Percentiles rank a stretch among this genome's conserved stretches.
Conservation (phyloP, 164 flowering plant genomes). For the Umbellularia californica region DNA sequence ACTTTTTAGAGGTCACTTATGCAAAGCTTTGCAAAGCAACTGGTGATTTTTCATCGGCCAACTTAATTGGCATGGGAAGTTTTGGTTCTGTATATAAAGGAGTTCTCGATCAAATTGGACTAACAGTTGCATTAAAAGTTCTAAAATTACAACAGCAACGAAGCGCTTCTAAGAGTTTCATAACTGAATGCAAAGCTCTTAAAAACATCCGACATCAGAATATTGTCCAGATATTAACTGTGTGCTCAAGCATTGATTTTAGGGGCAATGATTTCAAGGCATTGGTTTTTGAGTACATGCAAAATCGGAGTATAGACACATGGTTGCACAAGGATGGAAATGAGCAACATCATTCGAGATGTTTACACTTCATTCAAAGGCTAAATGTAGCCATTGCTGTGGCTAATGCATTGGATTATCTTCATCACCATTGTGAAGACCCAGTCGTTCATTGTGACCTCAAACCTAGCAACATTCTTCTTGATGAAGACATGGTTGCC, state of each 20-base stretch:
- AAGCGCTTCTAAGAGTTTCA: slow-evolving; percentile 29
- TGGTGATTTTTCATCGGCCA: slow-evolving; percentile 19
- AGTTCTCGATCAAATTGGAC: slow-evolving; percentile 1
- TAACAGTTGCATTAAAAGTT: slow-evolving; percentile 31
- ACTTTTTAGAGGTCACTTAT: slow-evolving; percentile 13
- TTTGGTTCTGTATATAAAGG: slow-evolving; percentile 38
- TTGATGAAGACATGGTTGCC: slow-evolving; percentile 26
- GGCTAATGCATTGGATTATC: slow-evolving; percentile 30
- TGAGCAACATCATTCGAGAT: not conserved
- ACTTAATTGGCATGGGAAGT: slow-evolving; percentile 33
- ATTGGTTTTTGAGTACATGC: slow-evolving; percentile 32
- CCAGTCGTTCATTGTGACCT: slow-evolving; percentile 32
- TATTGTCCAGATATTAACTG: slow-evolving; percentile 25
- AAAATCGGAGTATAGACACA: slow-evolving; percentile 30
- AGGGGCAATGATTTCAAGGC: slow-evolving; percentile 32
- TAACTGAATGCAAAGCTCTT: slow-evolving; percentile 28
- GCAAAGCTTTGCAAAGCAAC: slow-evolving; percentile 20
- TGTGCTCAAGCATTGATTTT: slow-evolving; percentile 27
- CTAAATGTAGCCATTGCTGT: slow-evolving; percentile 32
- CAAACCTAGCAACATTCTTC: slow-evolving; percentile 35
- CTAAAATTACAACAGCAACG: slow-evolving; percentile 20
- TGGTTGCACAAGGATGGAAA: slow-evolving; percentile 25
- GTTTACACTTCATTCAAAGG: slow-evolving; percentile 22
- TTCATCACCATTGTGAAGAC: slow-evolving; percentile 21
- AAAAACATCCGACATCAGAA: slow-evolving; percentile 29